Evolutionary conservation across 2,329 filamentous ascomycete species (phyloP).

Genomic region (Penicillium sp.): DNA sequence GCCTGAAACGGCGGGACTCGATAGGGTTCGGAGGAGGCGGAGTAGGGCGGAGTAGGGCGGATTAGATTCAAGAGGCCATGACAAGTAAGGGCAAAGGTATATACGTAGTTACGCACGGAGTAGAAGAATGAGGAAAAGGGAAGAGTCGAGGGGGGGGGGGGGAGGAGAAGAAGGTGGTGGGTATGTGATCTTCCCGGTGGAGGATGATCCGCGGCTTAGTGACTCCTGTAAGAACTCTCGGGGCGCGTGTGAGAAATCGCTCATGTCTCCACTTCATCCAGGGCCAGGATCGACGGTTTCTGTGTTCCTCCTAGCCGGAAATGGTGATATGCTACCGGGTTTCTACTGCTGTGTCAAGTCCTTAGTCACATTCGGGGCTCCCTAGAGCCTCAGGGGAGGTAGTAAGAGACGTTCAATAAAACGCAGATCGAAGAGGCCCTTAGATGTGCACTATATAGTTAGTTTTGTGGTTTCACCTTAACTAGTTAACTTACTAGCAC

Average conservation of each 20-base stretch:
- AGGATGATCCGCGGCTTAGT: conserved; percentile 21
- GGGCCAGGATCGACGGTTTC: background rate
- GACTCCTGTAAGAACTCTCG: background rate
- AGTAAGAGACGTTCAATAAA: background rate
- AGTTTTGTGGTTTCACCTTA: background rate
- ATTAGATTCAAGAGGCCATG: background rate
- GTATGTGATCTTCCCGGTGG: conserved; percentile 19
- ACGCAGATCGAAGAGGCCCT: background rate
- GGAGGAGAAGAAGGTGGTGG: conserved; percentile 8
- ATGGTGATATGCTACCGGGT: background rate
- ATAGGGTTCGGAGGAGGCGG: background rate
- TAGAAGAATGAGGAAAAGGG: background rate
- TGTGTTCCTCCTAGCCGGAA: background rate
- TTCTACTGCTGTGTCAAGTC: background rate
- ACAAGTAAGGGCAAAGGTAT: background rate
- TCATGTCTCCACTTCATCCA: background rate
- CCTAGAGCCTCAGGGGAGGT: background rate
- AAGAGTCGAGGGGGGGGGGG: conserved; percentile 1
- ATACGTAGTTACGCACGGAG: background rate
- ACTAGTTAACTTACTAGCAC: too few relatives aligned
- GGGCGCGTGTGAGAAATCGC: background rate
- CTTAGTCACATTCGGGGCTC: background rate
- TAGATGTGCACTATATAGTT: background rate
- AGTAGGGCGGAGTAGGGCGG: background rate
- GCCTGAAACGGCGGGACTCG: background rate